Conservation (phyloP, 495 filamentous ascomycete species). For the Neurospora sublineolata region DNA sequence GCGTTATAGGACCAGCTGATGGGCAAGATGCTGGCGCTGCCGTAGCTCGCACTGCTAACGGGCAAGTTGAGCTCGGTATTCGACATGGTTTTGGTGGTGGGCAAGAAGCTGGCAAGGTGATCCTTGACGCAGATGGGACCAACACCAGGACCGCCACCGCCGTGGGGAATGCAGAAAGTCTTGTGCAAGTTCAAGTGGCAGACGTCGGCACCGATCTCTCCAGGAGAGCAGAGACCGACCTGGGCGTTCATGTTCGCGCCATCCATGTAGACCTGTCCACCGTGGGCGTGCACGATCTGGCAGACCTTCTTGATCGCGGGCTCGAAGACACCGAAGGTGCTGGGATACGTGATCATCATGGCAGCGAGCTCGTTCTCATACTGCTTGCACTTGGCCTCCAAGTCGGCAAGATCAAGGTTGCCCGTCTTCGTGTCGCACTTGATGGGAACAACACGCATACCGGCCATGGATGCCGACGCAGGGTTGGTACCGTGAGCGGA, state of each 20-base stretch:
- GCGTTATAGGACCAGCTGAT: slow-evolving; percentile 98
- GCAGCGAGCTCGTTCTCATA: slow-evolving; percentile 78
- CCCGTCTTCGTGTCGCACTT: slow-evolving; percentile 84
- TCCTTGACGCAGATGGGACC: slow-evolving; percentile 88
- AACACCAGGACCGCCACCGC: slow-evolving; percentile 89
- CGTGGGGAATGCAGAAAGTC: slow-evolving; percentile 98
- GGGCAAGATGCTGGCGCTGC: slow-evolving; percentile 85
- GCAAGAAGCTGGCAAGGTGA: slow-evolving; percentile 70
- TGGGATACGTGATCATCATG: slow-evolving; percentile 98
- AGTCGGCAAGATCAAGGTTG: slow-evolving; percentile 79
- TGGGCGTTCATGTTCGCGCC: slow-evolving; percentile 99
- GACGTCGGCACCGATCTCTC: slow-evolving; percentile 94
- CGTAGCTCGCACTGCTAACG: slow-evolving; percentile 80
- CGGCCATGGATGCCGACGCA: slow-evolving; percentile 92
- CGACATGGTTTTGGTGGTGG: slow-evolving; percentile 48
- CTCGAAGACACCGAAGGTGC: slow-evolving; percentile 94
- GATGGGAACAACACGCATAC: slow-evolving; percentile 90
- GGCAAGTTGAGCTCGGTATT: slow-evolving; percentile 39
- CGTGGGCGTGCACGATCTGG: slow-evolving; percentile 72
- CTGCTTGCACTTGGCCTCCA: slow-evolving; percentile 79
- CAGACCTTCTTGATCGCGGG: slow-evolving; percentile 81
- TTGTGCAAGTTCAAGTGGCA: slow-evolving; percentile 98
- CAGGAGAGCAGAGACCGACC: slow-evolving; percentile 92
- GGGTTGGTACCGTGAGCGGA: slow-evolving; percentile 98
- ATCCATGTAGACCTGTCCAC: slow-evolving; percentile 98